Base-by-base conservation (phyloP, 2,329 filamentous ascomycete genomes). In the Colletotrichum sp. region DNA sequence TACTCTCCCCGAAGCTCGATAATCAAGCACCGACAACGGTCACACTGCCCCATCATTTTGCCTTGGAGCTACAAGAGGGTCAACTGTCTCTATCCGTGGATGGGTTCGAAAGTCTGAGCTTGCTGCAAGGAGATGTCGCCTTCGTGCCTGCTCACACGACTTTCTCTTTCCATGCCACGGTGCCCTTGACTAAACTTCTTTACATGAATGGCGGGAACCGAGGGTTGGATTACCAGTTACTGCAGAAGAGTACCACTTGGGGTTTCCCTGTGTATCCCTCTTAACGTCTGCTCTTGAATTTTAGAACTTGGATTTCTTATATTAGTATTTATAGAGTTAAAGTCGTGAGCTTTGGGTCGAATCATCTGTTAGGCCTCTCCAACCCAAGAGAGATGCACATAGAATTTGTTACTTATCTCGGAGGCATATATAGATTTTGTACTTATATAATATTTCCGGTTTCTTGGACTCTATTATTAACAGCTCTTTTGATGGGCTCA, bases 31-130 rank as follows among this genome's bases (percentile, higher is more conserved):
- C 9, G 3, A 65, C 57, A 6, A 57, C 34, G 13, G 52, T 21
- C 2, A 69, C 52, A 9, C 32, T 60, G 1, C 52, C 66, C 1
- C 63, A 78, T 55, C 78, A 78, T 49, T 77, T 79, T 30, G 80
- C 78, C 7, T 60, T 82, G n/a, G 79, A 81, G 69, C 64, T 82
- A 67, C 78, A 81, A 55, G 80, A 81, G 26, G 80, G 80, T 6
- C 77, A 80, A 71, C 77, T 82, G 8, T 71, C 65, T 4, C 65
- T 81, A 8, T 49, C 69, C 1, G 72, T 82, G 4, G 68, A 76
- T 2, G 78, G 79, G 18, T 81, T 78, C 70, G 72, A 79, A 21
- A 72, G 59, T 26, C 72, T 70, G 4, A 69, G 73, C 15, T 66
- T 82, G 13, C 62, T 80, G n/a, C 75, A 77, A 12, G 81, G 81